These are phyloP conservation scores for Lactifluus hygrophoroides DNA, from an alignment of 768 basidiomycete genomes.

Conservation along the genomic window DNA sequence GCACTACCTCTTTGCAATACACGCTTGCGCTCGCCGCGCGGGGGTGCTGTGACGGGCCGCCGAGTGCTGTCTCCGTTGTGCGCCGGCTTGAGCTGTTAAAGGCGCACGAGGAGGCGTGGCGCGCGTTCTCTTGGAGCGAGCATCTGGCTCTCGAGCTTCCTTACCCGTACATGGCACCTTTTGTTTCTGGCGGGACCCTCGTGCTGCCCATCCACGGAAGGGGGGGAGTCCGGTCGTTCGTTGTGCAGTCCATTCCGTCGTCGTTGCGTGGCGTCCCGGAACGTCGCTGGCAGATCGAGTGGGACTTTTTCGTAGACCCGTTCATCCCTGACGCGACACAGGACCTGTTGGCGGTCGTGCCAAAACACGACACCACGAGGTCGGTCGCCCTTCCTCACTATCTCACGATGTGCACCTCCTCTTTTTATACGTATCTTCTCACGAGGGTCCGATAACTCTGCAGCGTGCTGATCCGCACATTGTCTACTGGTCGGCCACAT, in stretches of 20 bases:
- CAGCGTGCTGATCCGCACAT: neutral
- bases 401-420: neutral
- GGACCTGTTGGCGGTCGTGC: neutral
- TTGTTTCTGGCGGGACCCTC: neutral
- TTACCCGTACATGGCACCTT: neutral
- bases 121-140: neutral
- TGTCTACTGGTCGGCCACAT: neutral
- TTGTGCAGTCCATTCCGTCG: neutral
- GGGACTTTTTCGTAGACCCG: neutral
- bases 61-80: neutral
- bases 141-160: neutral
- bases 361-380: neutral
- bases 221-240: neutral
- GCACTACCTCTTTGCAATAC: neutral
- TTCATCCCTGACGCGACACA: neutral
- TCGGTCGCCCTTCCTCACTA: neutral
- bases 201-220: neutral
- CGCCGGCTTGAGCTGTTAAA: neutral
- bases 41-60: conserved; percentile 1
- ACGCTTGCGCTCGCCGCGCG: neutral
- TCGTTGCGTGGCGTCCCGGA: neutral
- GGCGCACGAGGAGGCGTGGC: neutral
- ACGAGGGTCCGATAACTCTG: neutral
- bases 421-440: neutral
- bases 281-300: neutral